These are phyloP conservation scores for Salix suchowensis DNA, from an alignment of 345 rosid genomes.

Conservation along the genomic window DNA sequence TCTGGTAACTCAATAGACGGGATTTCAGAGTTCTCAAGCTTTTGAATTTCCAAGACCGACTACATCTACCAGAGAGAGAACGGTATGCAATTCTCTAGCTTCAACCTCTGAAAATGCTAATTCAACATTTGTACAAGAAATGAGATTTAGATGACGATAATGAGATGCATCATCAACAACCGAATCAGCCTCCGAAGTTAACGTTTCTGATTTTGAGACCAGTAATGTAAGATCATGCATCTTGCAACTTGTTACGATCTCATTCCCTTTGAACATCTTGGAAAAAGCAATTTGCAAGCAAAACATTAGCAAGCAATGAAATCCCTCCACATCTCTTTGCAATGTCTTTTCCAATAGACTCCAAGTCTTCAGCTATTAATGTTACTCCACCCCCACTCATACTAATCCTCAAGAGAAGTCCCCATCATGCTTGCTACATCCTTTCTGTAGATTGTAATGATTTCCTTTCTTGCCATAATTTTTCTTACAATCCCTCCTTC, in stretches of 20 bases:
- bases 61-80: background rate
- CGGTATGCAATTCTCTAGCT: background rate
- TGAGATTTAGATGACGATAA: slow-evolving; percentile 5
- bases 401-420: background rate
- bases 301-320: background rate
- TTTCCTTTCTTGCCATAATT: background rate
- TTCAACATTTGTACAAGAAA: too few species aligned
- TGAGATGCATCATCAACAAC: background rate
- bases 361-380: background rate
- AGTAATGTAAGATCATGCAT: slow-evolving; percentile 22
- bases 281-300: too few species aligned
- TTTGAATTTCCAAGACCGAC: background rate
- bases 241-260: background rate
- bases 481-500: background rate
- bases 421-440: slow-evolving; percentile 10
- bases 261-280: background rate
- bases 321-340: too few species aligned
- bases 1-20: background rate
- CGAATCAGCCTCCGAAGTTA: background rate
- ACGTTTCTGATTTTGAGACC: slow-evolving; percentile 3
- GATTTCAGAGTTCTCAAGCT: background rate
- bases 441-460: slow-evolving; percentile 14
- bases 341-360: slow-evolving; percentile 2
- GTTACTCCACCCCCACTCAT: background rate
- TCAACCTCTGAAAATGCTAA: background rate